These are phyloP conservation scores for Leishmania aethiopica DNA, from an alignment of 208 protist species.

Conservation along the genomic window DNA sequence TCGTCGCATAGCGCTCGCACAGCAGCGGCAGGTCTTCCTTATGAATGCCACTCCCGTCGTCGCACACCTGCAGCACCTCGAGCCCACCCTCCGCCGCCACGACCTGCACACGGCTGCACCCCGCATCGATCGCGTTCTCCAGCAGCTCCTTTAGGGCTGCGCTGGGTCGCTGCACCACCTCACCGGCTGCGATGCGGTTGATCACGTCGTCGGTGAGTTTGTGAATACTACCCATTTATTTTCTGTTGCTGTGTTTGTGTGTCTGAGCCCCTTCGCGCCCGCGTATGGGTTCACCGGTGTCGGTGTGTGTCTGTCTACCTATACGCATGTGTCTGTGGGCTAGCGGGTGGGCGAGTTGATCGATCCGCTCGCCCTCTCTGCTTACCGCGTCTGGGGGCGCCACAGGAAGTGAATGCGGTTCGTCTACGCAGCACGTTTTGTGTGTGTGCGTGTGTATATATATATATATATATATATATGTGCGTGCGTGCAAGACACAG, in stretches of 20 bases:
- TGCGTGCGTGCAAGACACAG: neutral
- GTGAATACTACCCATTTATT: constrained; percentile 75
- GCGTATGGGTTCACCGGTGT: neutral
- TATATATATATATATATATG: neutral
- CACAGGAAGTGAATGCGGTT: too few species aligned
- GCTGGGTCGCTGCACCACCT: constrained; percentile 97
- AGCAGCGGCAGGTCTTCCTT: constrained; percentile 95
- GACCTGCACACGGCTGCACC: constrained; percentile 90
- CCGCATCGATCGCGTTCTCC: constrained; percentile 98
- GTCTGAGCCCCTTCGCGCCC: neutral
- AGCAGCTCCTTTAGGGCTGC: constrained; percentile 98
- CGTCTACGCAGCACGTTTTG: too few species aligned
- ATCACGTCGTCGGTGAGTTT: constrained; percentile 93
- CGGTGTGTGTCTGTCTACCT: neutral
- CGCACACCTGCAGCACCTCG: constrained; percentile 96
- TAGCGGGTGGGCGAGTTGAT: neutral
- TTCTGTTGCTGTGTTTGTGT: too few species aligned
- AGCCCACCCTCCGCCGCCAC: constrained; percentile 93
- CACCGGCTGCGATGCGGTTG: constrained; percentile 98
- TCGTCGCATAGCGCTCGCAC: constrained; percentile 98
- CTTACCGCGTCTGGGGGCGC: too few species aligned
- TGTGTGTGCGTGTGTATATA: neutral
- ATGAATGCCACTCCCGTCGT: constrained; percentile 97
- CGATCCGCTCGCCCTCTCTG: too few species aligned
- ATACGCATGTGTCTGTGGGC: neutral